These are phyloP conservation scores for Boletus insuetus DNA, from an alignment of 768 basidiomycete genomes.

Conservation along the genomic window DNA sequence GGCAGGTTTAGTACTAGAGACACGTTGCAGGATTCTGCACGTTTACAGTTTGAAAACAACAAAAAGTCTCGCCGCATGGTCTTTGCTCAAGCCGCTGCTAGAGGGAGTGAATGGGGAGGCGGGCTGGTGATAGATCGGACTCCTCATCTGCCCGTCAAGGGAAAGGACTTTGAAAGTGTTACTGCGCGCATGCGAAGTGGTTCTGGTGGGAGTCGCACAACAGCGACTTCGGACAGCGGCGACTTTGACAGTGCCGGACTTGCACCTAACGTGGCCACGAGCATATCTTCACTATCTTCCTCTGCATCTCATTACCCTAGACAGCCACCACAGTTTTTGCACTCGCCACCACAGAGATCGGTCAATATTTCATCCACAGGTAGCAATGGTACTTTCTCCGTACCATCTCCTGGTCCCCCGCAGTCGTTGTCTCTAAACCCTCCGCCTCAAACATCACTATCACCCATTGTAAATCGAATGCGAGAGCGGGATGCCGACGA, in stretches of 20 bases:
- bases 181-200: conserved; percentile 70
- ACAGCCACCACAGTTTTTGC: conserved; percentile 35
- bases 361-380: conserved; percentile 31
- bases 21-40: conserved; percentile 77
- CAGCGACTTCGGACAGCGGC: conserved; percentile 71
- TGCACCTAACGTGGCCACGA: conserved; percentile 38
- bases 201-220: conserved; percentile 77
- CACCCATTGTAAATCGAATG: conserved; percentile 78
- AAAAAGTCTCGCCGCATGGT: conserved; percentile 71
- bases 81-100: conserved; percentile 68
- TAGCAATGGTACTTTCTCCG: conserved; percentile 38
- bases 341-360: conserved; percentile 41
- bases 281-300: conserved; percentile 60
- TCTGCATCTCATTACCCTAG: conserved; percentile 55
- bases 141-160: conserved; percentile 46
- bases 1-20: conserved; percentile 69
- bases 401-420: conserved; percentile 36
- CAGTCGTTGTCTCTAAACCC: conserved; percentile 37
- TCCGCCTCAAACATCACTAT: conserved; percentile 48
- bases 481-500: conserved; percentile 83
- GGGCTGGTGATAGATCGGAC: conserved; percentile 41
- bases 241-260: conserved; percentile 50
- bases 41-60: conserved; percentile 74
- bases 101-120: conserved; percentile 60
- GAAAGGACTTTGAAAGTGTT: conserved; percentile 38